Evolutionary conservation across 768 basidiomycete species (phyloP).

Genomic region (Leccinum subtestaceum): DNA sequence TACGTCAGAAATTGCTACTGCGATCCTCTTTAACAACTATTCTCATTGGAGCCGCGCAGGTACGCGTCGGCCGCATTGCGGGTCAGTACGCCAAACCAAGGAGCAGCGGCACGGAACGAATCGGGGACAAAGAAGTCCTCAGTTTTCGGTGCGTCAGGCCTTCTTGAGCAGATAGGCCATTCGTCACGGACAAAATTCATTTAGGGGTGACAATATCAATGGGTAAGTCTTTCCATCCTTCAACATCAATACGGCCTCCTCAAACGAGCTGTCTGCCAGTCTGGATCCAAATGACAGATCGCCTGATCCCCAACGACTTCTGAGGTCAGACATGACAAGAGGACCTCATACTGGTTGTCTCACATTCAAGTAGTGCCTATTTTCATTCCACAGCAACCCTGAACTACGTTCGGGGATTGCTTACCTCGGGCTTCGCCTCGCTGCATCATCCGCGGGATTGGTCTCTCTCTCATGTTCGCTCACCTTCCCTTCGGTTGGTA

Average conservation of each 20-base stretch:
- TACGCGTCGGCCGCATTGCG: conserved; percentile 87
- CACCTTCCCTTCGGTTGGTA: conserved; percentile 64
- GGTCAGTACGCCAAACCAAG: conserved; percentile 97
- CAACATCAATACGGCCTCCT: neutral
- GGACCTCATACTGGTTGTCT: neutral
- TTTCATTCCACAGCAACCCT: conserved; percentile 93
- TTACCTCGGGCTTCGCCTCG: conserved; percentile 93
- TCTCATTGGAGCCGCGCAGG: conserved; percentile 36
- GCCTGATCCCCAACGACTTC: conserved; percentile 86
- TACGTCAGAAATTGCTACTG: conserved; percentile 36
- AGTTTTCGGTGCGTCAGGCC: conserved; percentile 73
- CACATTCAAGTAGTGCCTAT: conserved; percentile 64
- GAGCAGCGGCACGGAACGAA: conserved; percentile 75
- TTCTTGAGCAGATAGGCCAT: neutral
- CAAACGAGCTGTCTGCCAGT: conserved; percentile 22
- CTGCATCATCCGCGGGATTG: conserved; percentile 86
- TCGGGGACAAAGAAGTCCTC: conserved; percentile 71
- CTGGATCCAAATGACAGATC: conserved; percentile 73
- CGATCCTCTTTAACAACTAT: neutral
- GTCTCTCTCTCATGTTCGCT: conserved; percentile 91
- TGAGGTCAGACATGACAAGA: conserved; percentile 46
- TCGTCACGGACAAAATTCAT: neutral
- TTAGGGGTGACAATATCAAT: conserved; percentile 95
- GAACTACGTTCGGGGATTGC: conserved; percentile 85
- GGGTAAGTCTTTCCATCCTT: conserved; percentile 47